Base-by-base conservation (phyloP, 2,329 filamentous ascomycete species). In the Sporothrix mexicana region DNA sequence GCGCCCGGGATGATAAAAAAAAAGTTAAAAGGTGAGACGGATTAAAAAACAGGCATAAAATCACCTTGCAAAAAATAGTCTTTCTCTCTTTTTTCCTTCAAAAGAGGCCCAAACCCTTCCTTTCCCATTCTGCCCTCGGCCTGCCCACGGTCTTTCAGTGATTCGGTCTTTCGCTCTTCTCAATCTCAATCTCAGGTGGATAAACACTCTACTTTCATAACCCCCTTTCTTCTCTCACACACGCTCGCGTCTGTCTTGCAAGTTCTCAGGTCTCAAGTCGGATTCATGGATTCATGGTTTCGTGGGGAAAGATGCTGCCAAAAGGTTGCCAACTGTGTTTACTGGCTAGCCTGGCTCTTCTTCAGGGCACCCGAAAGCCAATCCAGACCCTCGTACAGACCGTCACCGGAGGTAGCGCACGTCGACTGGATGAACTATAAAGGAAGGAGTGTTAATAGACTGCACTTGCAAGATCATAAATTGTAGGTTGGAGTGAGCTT, bases 381-480 rank as follows among this genome's bases (percentile, higher is more conserved):
- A 72, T 90, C 91, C 80, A 95, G 84, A 77, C 93, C 93, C 83
- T 95, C 93, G 77, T 94, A 88, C 74, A 96, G 86, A 79, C 93
- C 93, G 80, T 94, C 93, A 74, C 93, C 93, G n/a, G 91, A 92
- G 49, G 92, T 95, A 73, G 93, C 93, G 80, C 92, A 93, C 83
- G 91, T 94, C 70, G 93, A 93, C 92, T 91, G 77, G 87, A 88
- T 76, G 92, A 95, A 88, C 81, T 94, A 88, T 67, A 95, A 88
- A 92, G 81, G 95, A 90, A 83, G 92, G 92, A 20, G 81, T 95
- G 91, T 92, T 93, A 95, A 87, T 95, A 95, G 9, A 13, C 1
- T 7, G 95, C 97, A 94, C 98, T 95, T 86, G 98, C 98, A 9
- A 89, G 97, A 98, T 95, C 95, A 77, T 66, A 53, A 77, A 70